Base-by-base conservation (phyloP, 2,329 filamentous ascomycete genomes). In the Lasiodiplodia hormozganensis region DNA sequence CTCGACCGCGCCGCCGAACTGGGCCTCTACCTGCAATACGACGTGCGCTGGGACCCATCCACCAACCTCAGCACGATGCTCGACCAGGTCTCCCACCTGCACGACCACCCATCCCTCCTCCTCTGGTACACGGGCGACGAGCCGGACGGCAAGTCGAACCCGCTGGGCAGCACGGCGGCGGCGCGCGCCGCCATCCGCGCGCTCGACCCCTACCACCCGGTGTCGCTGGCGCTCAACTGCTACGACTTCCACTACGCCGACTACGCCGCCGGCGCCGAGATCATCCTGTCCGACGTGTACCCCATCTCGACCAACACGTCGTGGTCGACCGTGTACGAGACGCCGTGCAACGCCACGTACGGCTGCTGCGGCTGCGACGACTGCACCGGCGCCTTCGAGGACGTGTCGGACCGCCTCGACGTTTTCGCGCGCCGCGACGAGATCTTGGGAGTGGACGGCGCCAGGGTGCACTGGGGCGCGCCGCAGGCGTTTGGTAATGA, bases 291-390 rank as follows among this genome's bases (percentile, higher is more conserved):
- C 36, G 88, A 90, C 72, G 83, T 84, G 0, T 90, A 90, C 74
- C 87, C 88, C 0, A 82, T 90, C 69, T 86, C 83, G 36, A 85
- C 86, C 71, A 88, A 89, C 76, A 77, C 82, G 4, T 85, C 81
- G 2, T 87, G 80, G 71, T 86, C 83, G 10, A 83, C 83, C 52
- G 77, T 77, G 4, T 90, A 86, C 82, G 80, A 82, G 69, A 90
- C 87, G 0, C 75, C 77, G 0, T 88, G 86, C 74, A 90, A 89
- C 75, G 69, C 77, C 3, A 89, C 87, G 0, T 86, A 88, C 65
- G 88, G 88, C 70, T 85, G 87, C 77, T 89, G 87, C 77, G 88
- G 88, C 10, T 90, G 88, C 76, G 88, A 90, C 73, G 84, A 87
- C 75, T 90, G 88, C 75, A 71, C 76, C 2, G 86, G 85, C 64